Evolutionary conservation across 805 yeast genomes (phyloP), one percentile per base, ranked within the genome.

Genomic region (Starmerella cellae): DNA sequence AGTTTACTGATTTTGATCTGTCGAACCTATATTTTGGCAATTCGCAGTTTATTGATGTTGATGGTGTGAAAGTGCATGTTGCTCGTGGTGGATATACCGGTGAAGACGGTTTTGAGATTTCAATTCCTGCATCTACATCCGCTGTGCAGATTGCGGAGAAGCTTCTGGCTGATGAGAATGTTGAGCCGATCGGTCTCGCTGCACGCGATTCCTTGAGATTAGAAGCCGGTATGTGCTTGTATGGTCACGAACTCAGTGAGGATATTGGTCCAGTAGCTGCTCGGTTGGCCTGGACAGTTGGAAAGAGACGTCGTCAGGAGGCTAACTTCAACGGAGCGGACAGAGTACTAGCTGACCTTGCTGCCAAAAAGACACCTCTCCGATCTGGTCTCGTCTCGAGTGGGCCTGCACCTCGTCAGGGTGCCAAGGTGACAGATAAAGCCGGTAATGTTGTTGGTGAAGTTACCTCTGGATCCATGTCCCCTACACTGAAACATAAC

Each of bases 161-260:
- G 5, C 62, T 84, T 39, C 61, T 82, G 34, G 69, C 71, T 31
- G 75, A 57, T 43, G 44, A 44, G 16, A 59, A 65, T 11, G 82
- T 84, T 37, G 75, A 74, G 59, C 94, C 95, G 30, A 82, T 85
- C 53, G 98, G 98, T 4, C 73, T 91, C 39, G 98, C 97, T n/a
- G 97, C 98, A 2, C 77, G 98, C 62, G 98, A 91, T 61, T 82
- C 96, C 10, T 69, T 91, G 51, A 75, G 98, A 57, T 66, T 91
- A 40, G 98, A 91, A 66, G 98, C 98, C 4, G 98, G 98, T 26
- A 82, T 91, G 95, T 91, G 98, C 63, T 69, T 91, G 42, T 91
- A 91, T 56, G 98, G 98, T 2, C 81, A 85, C 59, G 98, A 91
- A 62, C 69, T 91, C 55, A 73, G 71, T 48, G 94, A 84, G 53